These are phyloP conservation scores for Hypoxylon cercidicola DNA, from an alignment of 495 filamentous ascomycete species.

Conservation along the genomic window DNA sequence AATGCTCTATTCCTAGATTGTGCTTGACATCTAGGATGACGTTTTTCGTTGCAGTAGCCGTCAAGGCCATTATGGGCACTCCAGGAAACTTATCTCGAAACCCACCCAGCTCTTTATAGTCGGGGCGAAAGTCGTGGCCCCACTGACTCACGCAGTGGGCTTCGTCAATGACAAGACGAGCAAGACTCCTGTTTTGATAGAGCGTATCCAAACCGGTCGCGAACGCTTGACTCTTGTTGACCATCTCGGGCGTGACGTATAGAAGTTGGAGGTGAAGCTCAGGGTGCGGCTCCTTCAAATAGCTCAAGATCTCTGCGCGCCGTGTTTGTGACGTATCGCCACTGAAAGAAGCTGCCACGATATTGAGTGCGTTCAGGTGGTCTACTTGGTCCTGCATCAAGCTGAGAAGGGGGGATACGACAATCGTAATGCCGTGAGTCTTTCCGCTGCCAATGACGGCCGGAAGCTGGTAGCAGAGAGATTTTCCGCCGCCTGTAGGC, in stretches of 20 bases:
- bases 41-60: constrained; percentile 92
- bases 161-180: constrained; percentile 95
- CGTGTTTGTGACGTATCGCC: constrained; percentile 70
- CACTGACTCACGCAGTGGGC: constrained; percentile 99
- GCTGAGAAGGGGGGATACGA: constrained; percentile 93
- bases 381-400: constrained; percentile 96
- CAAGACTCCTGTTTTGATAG: constrained; percentile 72
- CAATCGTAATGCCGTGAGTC: constrained; percentile 87
- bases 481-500: constrained; percentile 98
- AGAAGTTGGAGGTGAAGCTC: constrained; percentile 82
- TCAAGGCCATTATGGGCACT: constrained; percentile 92
- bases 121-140: constrained; percentile 98
- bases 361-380: constrained; percentile 77
- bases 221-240: constrained; percentile 78
- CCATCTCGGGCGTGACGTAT: constrained; percentile 97
- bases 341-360: constrained; percentile 81
- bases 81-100: constrained; percentile 73
- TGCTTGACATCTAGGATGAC: constrained; percentile 90
- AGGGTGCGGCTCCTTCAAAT: constrained; percentile 67
- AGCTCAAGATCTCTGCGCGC: constrained; percentile 67
- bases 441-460: constrained; percentile 83
- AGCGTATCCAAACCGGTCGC: constrained; percentile 69
- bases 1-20: constrained; percentile 82
- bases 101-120: constrained; percentile 87
- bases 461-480: constrained; percentile 94